A percentile compares a stretch with the other conserved stretches of the same genome.
Conservation (phyloP, 352 stramenopile genomes). For the Aphanomyces euteiches region DNA sequence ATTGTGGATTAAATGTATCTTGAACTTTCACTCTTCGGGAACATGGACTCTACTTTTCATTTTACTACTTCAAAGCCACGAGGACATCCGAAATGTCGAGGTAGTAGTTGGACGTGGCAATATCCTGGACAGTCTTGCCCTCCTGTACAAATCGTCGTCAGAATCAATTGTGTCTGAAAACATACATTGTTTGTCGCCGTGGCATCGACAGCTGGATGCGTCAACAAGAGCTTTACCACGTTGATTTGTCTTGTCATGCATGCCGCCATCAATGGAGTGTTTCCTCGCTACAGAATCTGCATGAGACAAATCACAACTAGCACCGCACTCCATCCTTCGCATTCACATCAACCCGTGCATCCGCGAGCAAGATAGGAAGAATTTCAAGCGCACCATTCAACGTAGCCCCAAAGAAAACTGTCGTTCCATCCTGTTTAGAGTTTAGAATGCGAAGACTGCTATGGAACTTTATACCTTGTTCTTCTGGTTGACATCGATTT, state of each 20-base stretch:
- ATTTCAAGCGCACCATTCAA: constrained; percentile 7
- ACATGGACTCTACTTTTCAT: too few relatives aligned
- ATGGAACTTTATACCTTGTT: background rate
- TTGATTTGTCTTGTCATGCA: background rate
- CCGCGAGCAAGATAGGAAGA: background rate
- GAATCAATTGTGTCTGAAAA: background rate
- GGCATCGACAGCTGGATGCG: background rate
- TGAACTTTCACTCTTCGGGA: too few relatives aligned
- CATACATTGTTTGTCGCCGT: background rate
- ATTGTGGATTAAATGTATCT: too few relatives aligned
- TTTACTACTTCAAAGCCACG: background rate
- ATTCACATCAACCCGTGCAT: background rate
- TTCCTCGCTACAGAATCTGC: background rate
- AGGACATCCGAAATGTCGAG: background rate
- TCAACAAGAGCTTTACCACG: background rate
- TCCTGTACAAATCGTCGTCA: background rate
- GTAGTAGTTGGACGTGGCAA: constrained; percentile 17
- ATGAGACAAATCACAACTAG: background rate
- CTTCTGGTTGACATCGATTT: constrained; percentile 6
- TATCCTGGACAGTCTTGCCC: constrained; percentile 7
- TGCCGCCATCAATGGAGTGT: constrained; percentile 7
- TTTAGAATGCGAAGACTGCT: background rate
- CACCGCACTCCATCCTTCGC: background rate
- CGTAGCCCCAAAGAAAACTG: background rate
- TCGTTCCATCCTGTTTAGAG: constrained; percentile 1